Base-by-base conservation (phyloP, 2,329 filamentous ascomycete species). In the Coleophoma cylindrospora region DNA sequence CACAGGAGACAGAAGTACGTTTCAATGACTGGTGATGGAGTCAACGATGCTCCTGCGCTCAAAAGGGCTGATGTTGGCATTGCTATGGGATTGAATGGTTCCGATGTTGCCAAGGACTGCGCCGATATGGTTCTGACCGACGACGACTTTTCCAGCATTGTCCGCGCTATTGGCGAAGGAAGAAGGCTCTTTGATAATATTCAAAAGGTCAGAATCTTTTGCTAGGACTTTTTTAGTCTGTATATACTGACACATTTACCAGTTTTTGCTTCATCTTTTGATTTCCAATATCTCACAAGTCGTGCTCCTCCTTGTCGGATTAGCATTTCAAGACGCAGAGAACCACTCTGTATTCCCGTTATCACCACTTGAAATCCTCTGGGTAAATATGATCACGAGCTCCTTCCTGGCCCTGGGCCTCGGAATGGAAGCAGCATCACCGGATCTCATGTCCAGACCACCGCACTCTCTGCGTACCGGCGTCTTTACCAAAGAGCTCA, bases 91-190 rank as follows among this genome's bases (percentile, higher is more conserved):
- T 72, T 81, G 54, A 75, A 81, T 40, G 85, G 85, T 14, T 85
- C 80, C 43, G 85, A 89, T 61, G 85, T 89, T 10, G 85, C 85
- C 55, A 88, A 88, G 61, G 84, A 94, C 68, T 89, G 89, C 2
- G 86, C 88, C 1, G 90, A 95, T 63, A 94, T 95, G 77, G 87
- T 95, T 33, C 73, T 95, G 40, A 91, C 87, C 0, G 88, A 94
- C 63, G 89, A 94, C 67, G 91, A 95, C 69, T 95, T 95, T 63
- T 87, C 89, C 10, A 90, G 86, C 22, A 88, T 88, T 50, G 76
- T 87, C 40, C 84, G 81, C 14, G 84, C 81, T 33, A 82, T 88
- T 43, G 79, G 84, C 61, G 83, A 87, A 65, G 84, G 84, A 10
- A 77, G 84, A 36, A 73, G 84, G 36, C 73, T 87, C 45, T 84